Conservation (phyloP, 2,329 filamentous ascomycete genomes). For the Pyrenochaeta sp. region DNA sequence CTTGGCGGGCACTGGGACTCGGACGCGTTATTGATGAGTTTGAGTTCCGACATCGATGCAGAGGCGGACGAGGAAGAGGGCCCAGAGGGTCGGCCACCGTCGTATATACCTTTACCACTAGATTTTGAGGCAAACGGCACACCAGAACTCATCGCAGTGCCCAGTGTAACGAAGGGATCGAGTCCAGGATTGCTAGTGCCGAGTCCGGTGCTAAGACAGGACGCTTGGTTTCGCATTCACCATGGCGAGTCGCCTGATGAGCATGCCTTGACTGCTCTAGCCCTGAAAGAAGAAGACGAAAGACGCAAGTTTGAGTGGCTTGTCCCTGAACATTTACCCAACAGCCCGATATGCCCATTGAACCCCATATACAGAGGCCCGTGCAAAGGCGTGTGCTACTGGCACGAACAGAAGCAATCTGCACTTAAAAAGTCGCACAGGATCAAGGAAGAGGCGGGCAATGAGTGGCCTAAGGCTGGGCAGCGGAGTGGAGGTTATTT, state of each 20-base stretch:
- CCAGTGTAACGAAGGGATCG: slow-evolving; percentile 15
- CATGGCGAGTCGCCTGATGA: slow-evolving; percentile 12
- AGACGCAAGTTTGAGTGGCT: slow-evolving; percentile 49
- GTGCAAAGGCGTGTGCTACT: slow-evolving; percentile 52
- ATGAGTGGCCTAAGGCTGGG: not conserved
- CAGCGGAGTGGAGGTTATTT: not conserved
- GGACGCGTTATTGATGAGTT: slow-evolving; percentile 47
- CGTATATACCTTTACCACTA: not conserved
- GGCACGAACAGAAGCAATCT: slow-evolving; percentile 42
- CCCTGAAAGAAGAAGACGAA: slow-evolving; percentile 34
- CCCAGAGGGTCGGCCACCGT: slow-evolving; percentile 27
- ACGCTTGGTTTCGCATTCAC: slow-evolving; percentile 25
- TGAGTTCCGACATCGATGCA: slow-evolving; percentile 22
- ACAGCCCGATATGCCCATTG: slow-evolving; percentile 55
- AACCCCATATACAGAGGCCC: slow-evolving; percentile 50
- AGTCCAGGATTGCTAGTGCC: not conserved
- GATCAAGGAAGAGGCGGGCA: not conserved
- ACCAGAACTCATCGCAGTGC: slow-evolving; percentile 6
- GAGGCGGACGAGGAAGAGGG: slow-evolving; percentile 17
- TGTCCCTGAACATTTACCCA: slow-evolving; percentile 56
- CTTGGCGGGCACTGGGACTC: slow-evolving; percentile 46
- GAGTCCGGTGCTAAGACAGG: slow-evolving; percentile 10
- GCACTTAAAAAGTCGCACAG: not conserved
- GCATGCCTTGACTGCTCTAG: slow-evolving; percentile 7
- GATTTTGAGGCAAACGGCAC: slow-evolving; percentile 9